These are phyloP conservation scores for Eucalyptus cloeziana DNA, from an alignment of 345 rosid genomes.

Conservation along the genomic window DNA sequence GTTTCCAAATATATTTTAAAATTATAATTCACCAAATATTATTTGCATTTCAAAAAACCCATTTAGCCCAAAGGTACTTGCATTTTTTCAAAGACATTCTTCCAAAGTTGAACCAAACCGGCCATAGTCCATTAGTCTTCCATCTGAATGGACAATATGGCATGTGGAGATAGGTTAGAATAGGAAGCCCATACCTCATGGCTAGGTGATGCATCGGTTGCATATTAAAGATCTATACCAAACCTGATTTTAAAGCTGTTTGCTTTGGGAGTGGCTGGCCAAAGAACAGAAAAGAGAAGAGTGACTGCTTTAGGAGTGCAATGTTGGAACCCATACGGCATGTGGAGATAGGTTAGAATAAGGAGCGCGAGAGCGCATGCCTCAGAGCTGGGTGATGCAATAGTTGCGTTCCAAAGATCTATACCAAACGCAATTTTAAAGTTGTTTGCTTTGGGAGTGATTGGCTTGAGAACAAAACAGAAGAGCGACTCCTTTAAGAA, in stretches of 20 bases:
- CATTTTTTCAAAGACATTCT: too few relatives aligned
- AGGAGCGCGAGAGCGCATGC: neutral
- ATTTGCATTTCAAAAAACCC: too few relatives aligned
- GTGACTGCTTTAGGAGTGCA: too few relatives aligned
- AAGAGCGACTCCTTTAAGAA: neutral
- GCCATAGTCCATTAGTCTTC: neutral
- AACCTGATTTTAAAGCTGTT: neutral
- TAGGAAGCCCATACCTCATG: neutral
- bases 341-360: neutral
- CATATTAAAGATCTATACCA: neutral
- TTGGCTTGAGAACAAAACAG: neutral
- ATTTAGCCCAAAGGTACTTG: too few relatives aligned
- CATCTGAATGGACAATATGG: neutral
- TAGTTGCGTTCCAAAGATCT: neutral
- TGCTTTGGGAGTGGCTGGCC: neutral
- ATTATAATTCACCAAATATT: too few relatives aligned
- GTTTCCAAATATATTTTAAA: accelerated
- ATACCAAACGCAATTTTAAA: neutral
- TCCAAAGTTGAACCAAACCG: too few relatives aligned
- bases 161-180: neutral
- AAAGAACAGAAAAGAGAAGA: too few relatives aligned
- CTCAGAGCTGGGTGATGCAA: neutral
- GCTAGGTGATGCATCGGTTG: neutral
- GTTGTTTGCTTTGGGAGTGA: neutral
- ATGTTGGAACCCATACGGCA: neutral